Base-by-base conservation (phyloP, 345 rosid genomes). In the Rhodomyrtus tomentosa region DNA sequence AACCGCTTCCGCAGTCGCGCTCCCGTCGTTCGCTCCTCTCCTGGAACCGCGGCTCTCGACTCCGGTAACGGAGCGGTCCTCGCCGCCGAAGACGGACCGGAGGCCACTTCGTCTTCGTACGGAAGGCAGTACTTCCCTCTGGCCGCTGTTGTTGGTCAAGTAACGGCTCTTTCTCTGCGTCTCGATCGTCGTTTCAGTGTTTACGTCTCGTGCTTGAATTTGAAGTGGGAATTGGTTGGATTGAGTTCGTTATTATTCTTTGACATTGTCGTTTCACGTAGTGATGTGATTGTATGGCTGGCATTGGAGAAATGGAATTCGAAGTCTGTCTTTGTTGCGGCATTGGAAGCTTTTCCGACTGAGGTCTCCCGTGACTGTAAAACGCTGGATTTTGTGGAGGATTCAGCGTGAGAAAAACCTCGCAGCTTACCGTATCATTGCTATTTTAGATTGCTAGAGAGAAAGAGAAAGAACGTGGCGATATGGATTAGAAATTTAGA, bases 111-210 rank as follows among this genome's bases (percentile, higher is more conserved):
- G 74, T 72, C 82, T 74, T 40, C 85, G 50, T 94, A 91, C 80
- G 98, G 99, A 24, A 85, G 98, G 42, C 94, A 86, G 90, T 93
- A 73, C 91, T 96, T 96, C 87, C 98, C 98, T 81, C 82, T 96
- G 36, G 99, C 98, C 73, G 99, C 98, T 49, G 98, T 96, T 11
- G 97, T 96, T 84, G 97, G 98, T 56, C 99, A 96, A 94, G 98
- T 96, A 84, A 52, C 36, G 51, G 45, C 51, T 49, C 83, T 59
- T 40, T 62, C 84, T 29, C 40, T 29, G 40, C 29, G 0, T 29
- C 40, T 62, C 36, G 18, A 10, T 62, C 18, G 74, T 62, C 45
- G 25, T 40, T 68, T 68, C 45, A 25, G 79, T 11, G 45, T 36
- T 36, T 68, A 9, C 11, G 12, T 68, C 6, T 21, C 79, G 79